phyloP scores from a whole-genome alignment of 1,284 basidiomycete species.

The Papiliotrema terrestris region DNA sequence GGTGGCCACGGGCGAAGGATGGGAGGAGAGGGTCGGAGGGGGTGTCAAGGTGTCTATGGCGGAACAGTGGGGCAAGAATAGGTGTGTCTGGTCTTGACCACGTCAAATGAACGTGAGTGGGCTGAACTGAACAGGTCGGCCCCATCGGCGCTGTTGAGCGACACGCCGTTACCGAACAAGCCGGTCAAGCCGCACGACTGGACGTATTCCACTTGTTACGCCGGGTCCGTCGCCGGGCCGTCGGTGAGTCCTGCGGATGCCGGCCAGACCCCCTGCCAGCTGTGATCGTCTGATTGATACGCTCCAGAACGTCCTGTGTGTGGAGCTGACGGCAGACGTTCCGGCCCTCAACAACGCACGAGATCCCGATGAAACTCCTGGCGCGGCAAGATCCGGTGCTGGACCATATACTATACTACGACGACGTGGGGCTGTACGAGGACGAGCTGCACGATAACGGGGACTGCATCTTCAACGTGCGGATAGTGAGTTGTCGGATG shows the following conservation, averaged over 20 bases:
- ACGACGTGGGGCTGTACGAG: constrained; percentile 86
- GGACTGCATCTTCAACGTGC: constrained; percentile 70
- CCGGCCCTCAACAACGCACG: constrained; percentile 57
- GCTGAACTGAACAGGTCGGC: constrained; percentile 16
- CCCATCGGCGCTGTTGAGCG: constrained; percentile 15
- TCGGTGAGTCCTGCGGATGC: constrained; percentile 24
- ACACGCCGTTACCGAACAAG: constrained; percentile 55
- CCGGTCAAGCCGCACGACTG: constrained; percentile 89
- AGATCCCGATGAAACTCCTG: constrained; percentile 75
- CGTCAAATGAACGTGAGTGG: no score
- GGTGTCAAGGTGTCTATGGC: constrained; percentile 92
- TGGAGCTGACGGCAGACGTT: constrained; percentile 36
- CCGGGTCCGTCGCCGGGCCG: constrained; percentile 57
- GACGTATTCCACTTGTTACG: constrained; percentile 91
- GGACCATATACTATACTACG: constrained; percentile 77
- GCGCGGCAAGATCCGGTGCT: constrained; percentile 74
- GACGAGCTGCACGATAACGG: constrained; percentile 95
- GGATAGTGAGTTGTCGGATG: constrained; percentile 65
- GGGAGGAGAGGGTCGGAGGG: constrained; percentile 70
- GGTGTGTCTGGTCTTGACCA: constrained; percentile 55
- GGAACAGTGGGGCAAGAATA: constrained; percentile 85
- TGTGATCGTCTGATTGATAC: no score
- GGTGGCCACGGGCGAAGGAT: constrained; percentile 69
- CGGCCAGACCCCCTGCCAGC: no score
- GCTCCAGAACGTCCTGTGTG: no score